A percentile compares a stretch with the other conserved stretches of the same genome.
Evolutionary conservation across 805 yeast species (phyloP).

Genomic region (Isabelozyma rhagii): DNA sequence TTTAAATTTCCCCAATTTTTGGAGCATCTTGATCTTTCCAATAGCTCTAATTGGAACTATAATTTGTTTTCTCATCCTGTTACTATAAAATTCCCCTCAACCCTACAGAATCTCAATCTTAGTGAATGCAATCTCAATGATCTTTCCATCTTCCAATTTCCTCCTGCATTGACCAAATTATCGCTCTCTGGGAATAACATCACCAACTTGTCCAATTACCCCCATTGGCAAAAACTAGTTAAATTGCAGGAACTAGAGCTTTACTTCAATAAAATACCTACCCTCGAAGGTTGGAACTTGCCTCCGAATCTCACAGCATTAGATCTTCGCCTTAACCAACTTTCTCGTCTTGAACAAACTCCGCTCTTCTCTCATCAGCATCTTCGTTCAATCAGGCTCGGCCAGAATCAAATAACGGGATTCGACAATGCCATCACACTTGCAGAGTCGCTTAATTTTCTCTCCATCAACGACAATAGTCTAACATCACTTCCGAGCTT

Average conservation of each 20-base stretch:
- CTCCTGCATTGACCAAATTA: constrained; percentile 16
- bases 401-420: background rate
- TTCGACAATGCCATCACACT: background rate
- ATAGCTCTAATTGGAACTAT: constrained; percentile 7
- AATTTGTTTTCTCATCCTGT: constrained; percentile 1
- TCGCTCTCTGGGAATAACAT: constrained; percentile 24
- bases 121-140: constrained; percentile 17
- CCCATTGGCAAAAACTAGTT: constrained; percentile 21
- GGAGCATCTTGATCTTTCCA: constrained; percentile 15
- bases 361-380: background rate
- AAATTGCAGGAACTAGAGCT: constrained; percentile 20
- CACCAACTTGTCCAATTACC: constrained; percentile 15
- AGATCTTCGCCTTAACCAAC: constrained; percentile 7
- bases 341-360: background rate
- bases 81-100: constrained; percentile 19
- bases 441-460: background rate
- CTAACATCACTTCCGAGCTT: background rate
- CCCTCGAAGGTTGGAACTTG: constrained; percentile 14
- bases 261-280: constrained; percentile 15
- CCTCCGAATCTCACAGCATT: constrained; percentile 10
- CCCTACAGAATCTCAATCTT: constrained; percentile 18
- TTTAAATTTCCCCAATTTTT: constrained; percentile 28
- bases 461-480: background rate
- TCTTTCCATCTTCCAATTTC: constrained; percentile 20
- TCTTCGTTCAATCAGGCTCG: background rate